Base-by-base conservation (phyloP, 2,329 filamentous ascomycete species). In the Apiospora arundinis region DNA sequence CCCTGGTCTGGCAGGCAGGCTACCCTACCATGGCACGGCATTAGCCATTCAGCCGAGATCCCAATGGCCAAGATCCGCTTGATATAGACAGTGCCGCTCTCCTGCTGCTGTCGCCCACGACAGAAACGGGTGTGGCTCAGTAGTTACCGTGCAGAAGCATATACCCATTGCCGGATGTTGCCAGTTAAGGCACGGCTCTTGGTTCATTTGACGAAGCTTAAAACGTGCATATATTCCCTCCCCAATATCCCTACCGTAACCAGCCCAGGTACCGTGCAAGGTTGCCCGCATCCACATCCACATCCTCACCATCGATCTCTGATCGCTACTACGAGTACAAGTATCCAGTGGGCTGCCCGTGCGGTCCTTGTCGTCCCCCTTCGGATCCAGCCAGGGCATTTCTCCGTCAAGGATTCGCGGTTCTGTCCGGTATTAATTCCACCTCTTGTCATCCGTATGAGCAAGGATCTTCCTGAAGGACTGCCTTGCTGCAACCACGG, bases 11-110 rank as follows among this genome's bases (percentile, higher is more conserved):
- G 32, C 32, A 32, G 28, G 56, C 21, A 40, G 56, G 37, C 56
- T 40, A 63, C 32, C 56, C 46, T 49, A 49, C 67, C 46, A 37
- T 81, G 76, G 78, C 80, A 83, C 82, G 82, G 81, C 83, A 85
- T 85, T 83, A 84, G 78, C 83, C 82, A 84, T 85, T 85, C 83
- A 85, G 83, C 83, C 83, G 83, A 84, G 78, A 83, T 79, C 79
- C 78, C 76, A 81, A 81, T 81, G 77, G 77, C 73, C 80, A 78
- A 80, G 80, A 78, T 77, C 78, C 73, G 77, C 77, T 80, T 75
- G 76, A 76, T 78, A 79, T 83, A 80, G 80, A 78, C 77, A 49
- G 45, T 69, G 37, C 46, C 67, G 74, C 77, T 78, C 74, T 45
- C 5, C 42, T 45, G 42, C 75, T 80, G 75, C 75, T 78, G 76